phyloP scores from a whole-genome alignment of 441 rosid genomes.

The Manihot esculenta region DNA sequence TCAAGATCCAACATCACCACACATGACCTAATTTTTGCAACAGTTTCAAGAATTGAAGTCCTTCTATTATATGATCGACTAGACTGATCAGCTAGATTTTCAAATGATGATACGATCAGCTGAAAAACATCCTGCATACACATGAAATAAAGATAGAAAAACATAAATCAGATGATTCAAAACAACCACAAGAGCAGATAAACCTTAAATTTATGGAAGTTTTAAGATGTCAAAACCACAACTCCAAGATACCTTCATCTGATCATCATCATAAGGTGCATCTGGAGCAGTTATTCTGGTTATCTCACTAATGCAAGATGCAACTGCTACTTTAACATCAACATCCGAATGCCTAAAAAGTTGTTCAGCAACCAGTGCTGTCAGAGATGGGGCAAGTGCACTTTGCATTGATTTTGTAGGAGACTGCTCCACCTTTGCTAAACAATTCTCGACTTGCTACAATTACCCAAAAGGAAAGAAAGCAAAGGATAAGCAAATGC shows the following conservation, averaged over 20 bases:
- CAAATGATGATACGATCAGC: constrained; percentile 67
- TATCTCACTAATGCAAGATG: constrained; percentile 96
- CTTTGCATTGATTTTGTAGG: constrained; percentile 68
- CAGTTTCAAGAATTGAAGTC: constrained; percentile 86
- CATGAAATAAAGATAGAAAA: constrained; percentile 13
- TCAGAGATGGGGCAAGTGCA: constrained; percentile 69
- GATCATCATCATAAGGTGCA: constrained; percentile 92
- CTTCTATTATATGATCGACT: constrained; percentile 73
- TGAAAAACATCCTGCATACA: constrained; percentile 36
- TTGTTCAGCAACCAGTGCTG: constrained; percentile 65
- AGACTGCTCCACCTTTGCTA: constrained; percentile 83
- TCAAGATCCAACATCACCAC: constrained; percentile 95
- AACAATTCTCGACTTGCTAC: constrained; percentile 68
- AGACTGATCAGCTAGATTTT: constrained; percentile 61
- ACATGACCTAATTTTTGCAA: constrained; percentile 80
- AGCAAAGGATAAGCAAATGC: not conserved
- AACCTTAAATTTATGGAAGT: not conserved
- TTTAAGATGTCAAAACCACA: constrained; percentile 14
- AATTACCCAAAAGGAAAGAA: constrained; percentile 22
- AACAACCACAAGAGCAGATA: constrained; percentile 6
- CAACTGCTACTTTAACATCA: constrained; percentile 88
- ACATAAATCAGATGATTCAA: constrained; percentile 40
- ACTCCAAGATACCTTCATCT: constrained; percentile 66
- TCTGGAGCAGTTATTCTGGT: constrained; percentile 99
- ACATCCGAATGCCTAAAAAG: constrained; percentile 67